Evolutionary conservation across 371 early-diverging fungal species (phyloP).

Genomic region (Haplosporangium sp.): DNA sequence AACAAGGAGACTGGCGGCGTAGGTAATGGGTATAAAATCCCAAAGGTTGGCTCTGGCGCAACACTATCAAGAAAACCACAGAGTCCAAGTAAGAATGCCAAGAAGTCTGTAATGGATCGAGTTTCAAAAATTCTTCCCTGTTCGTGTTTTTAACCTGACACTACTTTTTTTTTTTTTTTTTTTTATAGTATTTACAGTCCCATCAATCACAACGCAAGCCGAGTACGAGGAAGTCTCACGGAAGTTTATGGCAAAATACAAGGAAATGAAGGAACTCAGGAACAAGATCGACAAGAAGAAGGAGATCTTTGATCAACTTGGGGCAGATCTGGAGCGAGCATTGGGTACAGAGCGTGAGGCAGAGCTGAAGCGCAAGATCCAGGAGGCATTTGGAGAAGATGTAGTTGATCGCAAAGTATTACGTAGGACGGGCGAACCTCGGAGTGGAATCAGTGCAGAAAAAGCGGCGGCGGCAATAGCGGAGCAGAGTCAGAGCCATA

Average conservation of each 20-base stretch:
- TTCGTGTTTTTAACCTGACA: neutral
- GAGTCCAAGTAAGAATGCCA: constrained; percentile 37
- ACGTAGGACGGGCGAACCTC: constrained; percentile 36
- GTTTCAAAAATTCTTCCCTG: neutral
- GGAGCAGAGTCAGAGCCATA: constrained; percentile 27
- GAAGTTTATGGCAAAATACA: constrained; percentile 39
- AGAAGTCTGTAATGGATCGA: neutral
- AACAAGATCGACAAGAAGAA: constrained; percentile 37
- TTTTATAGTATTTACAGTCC: constrained; percentile 27
- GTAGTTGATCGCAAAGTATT: constrained; percentile 40
- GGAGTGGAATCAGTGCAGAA: constrained; percentile 33
- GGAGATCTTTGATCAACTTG: constrained; percentile 30
- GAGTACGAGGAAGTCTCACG: constrained; percentile 36
- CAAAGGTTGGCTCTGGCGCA: constrained; percentile 40
- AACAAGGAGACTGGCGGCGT: constrained; percentile 41
- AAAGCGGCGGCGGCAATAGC: constrained; percentile 20
- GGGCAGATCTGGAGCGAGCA: constrained; percentile 36
- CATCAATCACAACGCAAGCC: constrained; percentile 43
- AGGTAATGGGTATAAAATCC: constrained; percentile 51
- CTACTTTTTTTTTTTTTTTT: neutral
- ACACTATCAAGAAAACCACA: constrained; percentile 32
- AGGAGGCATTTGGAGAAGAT: constrained; percentile 50
- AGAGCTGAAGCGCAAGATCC: constrained; percentile 47
- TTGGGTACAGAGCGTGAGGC: constrained; percentile 38
- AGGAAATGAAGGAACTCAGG: constrained; percentile 33